phyloP scores from a whole-genome alignment of 768 basidiomycete genomes.

The Lactarius evosmus region DNA sequence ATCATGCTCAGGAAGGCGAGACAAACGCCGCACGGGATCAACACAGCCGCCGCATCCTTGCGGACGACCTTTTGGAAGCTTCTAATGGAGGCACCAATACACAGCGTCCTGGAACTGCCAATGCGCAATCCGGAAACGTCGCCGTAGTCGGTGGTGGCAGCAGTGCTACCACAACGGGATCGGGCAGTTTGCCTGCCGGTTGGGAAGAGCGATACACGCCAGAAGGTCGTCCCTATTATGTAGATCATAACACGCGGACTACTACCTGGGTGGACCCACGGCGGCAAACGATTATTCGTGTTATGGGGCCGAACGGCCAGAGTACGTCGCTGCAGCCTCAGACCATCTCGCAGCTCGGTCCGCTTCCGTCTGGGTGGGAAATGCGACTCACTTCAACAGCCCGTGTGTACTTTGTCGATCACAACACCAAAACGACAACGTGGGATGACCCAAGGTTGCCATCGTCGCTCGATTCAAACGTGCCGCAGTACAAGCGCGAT shows the following conservation, averaged over 20 bases:
- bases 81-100: slow-evolving; percentile 38
- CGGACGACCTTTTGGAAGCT: slow-evolving; percentile 81
- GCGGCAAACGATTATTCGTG: slow-evolving; percentile 93
- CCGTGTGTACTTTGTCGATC: slow-evolving; percentile 98
- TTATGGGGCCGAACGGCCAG: slow-evolving; percentile 92
- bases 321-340: slow-evolving; percentile 88
- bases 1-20: slow-evolving; percentile 65
- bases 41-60: slow-evolving; percentile 78
- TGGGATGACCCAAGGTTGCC: slow-evolving; percentile 99
- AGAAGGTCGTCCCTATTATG: slow-evolving; percentile 97
- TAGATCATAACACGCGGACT: slow-evolving; percentile 98
- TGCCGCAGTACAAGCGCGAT: slow-evolving; percentile 99
- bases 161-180: slow-evolving; percentile 63
- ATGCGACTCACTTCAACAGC: slow-evolving; percentile 99
- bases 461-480: slow-evolving; percentile 92
- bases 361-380: slow-evolving; percentile 97
- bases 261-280: slow-evolving; percentile 99
- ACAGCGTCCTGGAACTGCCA: slow-evolving; percentile 31
- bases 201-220: slow-evolving; percentile 99
- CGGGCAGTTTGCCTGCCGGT: slow-evolving; percentile 88
- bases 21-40: slow-evolving; percentile 85
- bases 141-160: slow-evolving; percentile 47
- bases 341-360: slow-evolving; percentile 94
- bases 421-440: slow-evolving; percentile 99
- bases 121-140: slow-evolving; percentile 36